A percentile compares a stretch with the other conserved stretches of the same genome.
These are phyloP conservation scores for Cerioporus squamosus DNA, from an alignment of 1,284 basidiomycete genomes.

Conservation along the genomic window DNA sequence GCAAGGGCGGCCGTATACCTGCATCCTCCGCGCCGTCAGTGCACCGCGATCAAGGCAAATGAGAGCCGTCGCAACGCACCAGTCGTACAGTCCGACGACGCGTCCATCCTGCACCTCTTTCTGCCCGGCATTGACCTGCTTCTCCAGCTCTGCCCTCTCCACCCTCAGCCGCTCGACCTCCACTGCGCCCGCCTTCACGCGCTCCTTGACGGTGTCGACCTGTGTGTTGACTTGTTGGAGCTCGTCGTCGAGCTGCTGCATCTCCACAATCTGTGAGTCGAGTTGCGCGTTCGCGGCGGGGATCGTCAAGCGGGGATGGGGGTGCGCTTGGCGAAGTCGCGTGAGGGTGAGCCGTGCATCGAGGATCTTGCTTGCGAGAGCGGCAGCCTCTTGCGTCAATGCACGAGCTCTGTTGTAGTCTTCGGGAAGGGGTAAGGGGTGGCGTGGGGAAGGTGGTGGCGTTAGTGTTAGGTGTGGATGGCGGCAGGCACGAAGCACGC, in stretches of 20 bases:
- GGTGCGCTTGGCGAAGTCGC: constrained; percentile 78
- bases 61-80: constrained; percentile 45
- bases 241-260: constrained; percentile 73
- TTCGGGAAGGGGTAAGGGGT: constrained; percentile 28
- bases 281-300: constrained; percentile 72
- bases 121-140: constrained; percentile 59
- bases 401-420: constrained; percentile 62
- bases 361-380: constrained; percentile 74
- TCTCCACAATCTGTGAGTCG: constrained; percentile 70
- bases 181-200: constrained; percentile 57
- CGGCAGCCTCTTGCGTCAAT: constrained; percentile 57
- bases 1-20: constrained; percentile 75
- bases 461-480: no score
- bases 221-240: constrained; percentile 45
- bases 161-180: constrained; percentile 68
- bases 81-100: constrained; percentile 68
- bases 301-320: constrained; percentile 77
- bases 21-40: not conserved
- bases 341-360: constrained; percentile 80
- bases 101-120: constrained; percentile 70
- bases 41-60: not conserved
- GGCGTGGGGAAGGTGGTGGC: not conserved
- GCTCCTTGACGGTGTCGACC: constrained; percentile 59
- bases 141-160: constrained; percentile 73
- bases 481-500: constrained; percentile 10